Percentiles rank a stretch among this genome's conserved stretches.
These are phyloP conservation scores for Erodium texanum DNA, from an alignment of 441 rosid species.

Conservation along the genomic window DNA sequence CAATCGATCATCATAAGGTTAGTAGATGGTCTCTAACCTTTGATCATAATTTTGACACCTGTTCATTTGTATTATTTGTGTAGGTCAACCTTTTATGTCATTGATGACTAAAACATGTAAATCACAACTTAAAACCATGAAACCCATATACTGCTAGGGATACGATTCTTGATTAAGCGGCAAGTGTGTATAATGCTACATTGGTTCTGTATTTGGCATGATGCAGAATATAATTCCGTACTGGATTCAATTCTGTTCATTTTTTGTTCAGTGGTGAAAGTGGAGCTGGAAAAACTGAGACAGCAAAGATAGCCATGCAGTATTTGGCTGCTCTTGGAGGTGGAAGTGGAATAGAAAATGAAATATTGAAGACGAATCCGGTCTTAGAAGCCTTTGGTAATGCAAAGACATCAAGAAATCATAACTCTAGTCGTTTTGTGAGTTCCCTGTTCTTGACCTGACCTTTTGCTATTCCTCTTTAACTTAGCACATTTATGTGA, in stretches of 20 bases:
- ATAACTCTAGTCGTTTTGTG: conserved; percentile 98
- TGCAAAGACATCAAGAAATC: conserved; percentile 92
- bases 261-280: conserved; percentile 83
- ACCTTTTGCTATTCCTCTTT: conserved; percentile 2
- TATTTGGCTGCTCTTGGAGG: conserved; percentile 99
- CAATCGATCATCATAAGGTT: conserved; percentile 99
- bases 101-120: neutral
- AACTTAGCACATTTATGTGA: conserved; percentile 1
- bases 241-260: conserved; percentile 14
- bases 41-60: neutral
- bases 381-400: conserved; percentile 99
- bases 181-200: neutral
- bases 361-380: conserved; percentile 92
- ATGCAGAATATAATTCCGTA: neutral
- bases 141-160: neutral
- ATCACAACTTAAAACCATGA: neutral
- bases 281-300: conserved; percentile 99
- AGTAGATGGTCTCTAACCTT: conserved; percentile 21
- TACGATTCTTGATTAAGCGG: neutral
- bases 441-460: conserved; percentile 33
- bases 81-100: neutral
- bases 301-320: conserved; percentile 99
- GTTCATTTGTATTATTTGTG: neutral
- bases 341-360: conserved; percentile 96
- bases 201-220: neutral